Evolutionary conservation across 768 basidiomycete genomes (phyloP).

Genomic region (Amanita thiersii): DNA sequence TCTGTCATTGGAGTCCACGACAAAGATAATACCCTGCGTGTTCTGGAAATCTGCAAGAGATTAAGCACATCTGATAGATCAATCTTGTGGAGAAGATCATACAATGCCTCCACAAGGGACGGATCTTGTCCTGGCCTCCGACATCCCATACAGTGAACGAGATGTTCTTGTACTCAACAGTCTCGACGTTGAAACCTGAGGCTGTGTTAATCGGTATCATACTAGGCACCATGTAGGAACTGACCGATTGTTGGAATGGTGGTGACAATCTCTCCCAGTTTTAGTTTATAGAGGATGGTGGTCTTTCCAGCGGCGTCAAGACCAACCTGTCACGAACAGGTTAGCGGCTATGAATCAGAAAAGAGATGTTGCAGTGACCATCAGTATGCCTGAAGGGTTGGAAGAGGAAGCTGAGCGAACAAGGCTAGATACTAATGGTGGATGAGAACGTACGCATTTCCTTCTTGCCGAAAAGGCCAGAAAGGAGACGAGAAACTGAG

Average conservation of each 20-base stretch:
- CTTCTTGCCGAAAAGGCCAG: slow-evolving; percentile 92
- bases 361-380: slow-evolving; percentile 42
- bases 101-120: slow-evolving; percentile 99
- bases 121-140: slow-evolving; percentile 99
- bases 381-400: slow-evolving; percentile 75
- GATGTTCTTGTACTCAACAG: slow-evolving; percentile 99
- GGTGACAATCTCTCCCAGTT: slow-evolving; percentile 99
- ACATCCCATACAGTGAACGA: slow-evolving; percentile 99
- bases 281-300: slow-evolving; percentile 97
- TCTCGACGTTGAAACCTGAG: slow-evolving; percentile 98
- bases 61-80: slow-evolving; percentile 14
- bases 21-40: slow-evolving; percentile 99
- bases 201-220: slow-evolving; percentile 14
- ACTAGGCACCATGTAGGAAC: slow-evolving; percentile 20
- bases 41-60: slow-evolving; percentile 90
- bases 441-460: slow-evolving; percentile 86
- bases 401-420: slow-evolving; percentile 22
- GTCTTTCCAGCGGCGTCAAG: slow-evolving; percentile 99
- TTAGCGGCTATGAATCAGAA: slow-evolving; percentile 12
- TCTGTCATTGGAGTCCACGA: slow-evolving; percentile 98
- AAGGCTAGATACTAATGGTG: slow-evolving; percentile 20
- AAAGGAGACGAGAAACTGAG: slow-evolving; percentile 65
- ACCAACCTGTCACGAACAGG: slow-evolving; percentile 60
- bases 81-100: slow-evolving; percentile 27
- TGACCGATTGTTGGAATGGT: slow-evolving; percentile 99